A percentile compares a stretch with the other conserved stretches of the same genome.
Conservation (phyloP, 306 rosid genomes). For the Malus orientalis region DNA sequence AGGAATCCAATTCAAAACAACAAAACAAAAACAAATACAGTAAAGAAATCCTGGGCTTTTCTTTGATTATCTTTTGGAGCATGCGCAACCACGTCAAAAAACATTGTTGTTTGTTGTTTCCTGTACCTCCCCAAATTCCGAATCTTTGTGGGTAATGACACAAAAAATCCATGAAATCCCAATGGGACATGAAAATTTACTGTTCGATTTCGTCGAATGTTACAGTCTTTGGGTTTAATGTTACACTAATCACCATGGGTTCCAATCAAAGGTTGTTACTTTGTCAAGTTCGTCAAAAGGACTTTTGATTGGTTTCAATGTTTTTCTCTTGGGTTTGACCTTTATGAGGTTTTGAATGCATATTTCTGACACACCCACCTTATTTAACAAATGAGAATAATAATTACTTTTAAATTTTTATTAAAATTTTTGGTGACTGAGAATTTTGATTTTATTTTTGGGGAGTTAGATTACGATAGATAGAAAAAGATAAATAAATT, state of each 20-base stretch:
- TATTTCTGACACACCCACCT: conserved; percentile 30
- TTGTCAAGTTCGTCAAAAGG: conserved; percentile 19
- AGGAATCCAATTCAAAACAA: background rate
- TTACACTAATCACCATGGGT: background rate
- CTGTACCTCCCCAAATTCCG: conserved; percentile 4
- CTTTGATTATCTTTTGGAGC: conserved; percentile 3
- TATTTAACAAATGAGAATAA: conserved; percentile 20
- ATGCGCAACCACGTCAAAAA: background rate
- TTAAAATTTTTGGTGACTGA: conserved; percentile 17
- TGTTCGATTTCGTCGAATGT: background rate
- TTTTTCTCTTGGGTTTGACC: conserved; percentile 25
- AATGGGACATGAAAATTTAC: conserved; percentile 4
- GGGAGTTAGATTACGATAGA: conserved; percentile 3
- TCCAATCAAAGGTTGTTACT: conserved; percentile 22
- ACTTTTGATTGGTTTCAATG: background rate
- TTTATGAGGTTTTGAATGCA: conserved; percentile 10
- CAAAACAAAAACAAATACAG: background rate
- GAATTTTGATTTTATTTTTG: conserved; percentile 13
- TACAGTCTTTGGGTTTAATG: background rate
- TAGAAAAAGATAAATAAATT: conserved; percentile 15
- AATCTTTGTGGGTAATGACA: conserved; percentile 10
- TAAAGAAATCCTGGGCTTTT: background rate
- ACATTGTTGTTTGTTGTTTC: background rate
- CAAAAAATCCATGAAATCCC: background rate
- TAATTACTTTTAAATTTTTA: conserved; percentile 8